Evolutionary conservation across 352 stramenopile genomes (phyloP).

Genomic region (Pythium insidiosum): DNA sequence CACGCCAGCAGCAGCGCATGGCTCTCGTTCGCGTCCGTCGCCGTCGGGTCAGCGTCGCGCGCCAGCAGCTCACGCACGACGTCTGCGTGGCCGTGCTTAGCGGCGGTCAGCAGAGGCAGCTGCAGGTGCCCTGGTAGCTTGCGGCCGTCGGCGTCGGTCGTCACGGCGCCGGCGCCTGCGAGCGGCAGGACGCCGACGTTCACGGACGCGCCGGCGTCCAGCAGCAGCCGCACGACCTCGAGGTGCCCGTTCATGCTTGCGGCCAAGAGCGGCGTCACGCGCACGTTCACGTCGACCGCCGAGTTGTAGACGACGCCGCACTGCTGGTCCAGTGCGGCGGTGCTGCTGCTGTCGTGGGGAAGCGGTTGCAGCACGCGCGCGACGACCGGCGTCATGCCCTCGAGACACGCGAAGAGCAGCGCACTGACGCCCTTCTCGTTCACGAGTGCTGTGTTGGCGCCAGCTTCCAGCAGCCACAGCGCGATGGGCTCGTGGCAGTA

Average conservation of each 20-base stretch:
- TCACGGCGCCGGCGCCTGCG: slow-evolving; percentile 1
- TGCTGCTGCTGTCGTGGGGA: background rate
- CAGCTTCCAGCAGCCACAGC: slow-evolving; percentile 42
- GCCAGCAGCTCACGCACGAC: slow-evolving; percentile 74
- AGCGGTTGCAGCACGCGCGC: slow-evolving; percentile 22
- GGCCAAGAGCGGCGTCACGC: slow-evolving; percentile 44
- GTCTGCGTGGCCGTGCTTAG: slow-evolving; percentile 87
- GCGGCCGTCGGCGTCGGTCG: background rate
- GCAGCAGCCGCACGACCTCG: slow-evolving; percentile 35
- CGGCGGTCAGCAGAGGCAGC: slow-evolving; percentile 84
- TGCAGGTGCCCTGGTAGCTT: too few species aligned
- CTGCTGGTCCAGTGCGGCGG: slow-evolving; percentile 23
- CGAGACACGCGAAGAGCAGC: slow-evolving; percentile 59
- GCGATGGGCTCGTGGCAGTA: slow-evolving; percentile 48
- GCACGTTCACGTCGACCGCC: slow-evolving; percentile 43
- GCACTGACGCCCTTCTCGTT: slow-evolving; percentile 73
- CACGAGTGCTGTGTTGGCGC: slow-evolving; percentile 26
- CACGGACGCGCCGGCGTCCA: slow-evolving; percentile 22
- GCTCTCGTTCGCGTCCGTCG: slow-evolving; percentile 31
- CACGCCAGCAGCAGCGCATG: slow-evolving; percentile 54
- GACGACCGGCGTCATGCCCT: slow-evolving; percentile 42
- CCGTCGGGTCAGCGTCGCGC: slow-evolving; percentile 21
- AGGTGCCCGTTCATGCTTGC: slow-evolving; percentile 70
- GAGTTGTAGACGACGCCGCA: slow-evolving; percentile 75
- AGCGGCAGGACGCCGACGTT: slow-evolving; percentile 17